Evolutionary conservation across 768 basidiomycete species (phyloP), one percentile per base, ranked within the genome.

Genomic region (Pleurotus pulmonarius): DNA sequence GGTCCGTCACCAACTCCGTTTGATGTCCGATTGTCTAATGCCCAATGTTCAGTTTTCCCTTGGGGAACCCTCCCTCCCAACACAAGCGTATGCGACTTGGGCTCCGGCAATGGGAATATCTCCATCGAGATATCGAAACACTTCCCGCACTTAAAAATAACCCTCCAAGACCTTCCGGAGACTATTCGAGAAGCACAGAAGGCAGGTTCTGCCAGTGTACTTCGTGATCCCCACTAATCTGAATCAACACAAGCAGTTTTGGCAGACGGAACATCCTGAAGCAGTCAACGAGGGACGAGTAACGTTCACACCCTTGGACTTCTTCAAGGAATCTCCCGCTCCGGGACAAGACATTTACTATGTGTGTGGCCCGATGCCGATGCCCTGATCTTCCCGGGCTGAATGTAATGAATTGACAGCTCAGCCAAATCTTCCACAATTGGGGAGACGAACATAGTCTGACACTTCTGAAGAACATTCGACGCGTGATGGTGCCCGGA

Each of bases 41-140:
- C 8, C n/a, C 24, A 34, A 3, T 46, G 34, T n/a, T 15, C 26
- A 72, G 71, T 51, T 4, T 69, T 63, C 51, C 65, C 66, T 8
- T 73, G 71, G 70, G 41, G 57, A 13, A 52, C 58, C 12, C 55
- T 66, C 18, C 59, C 62, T 2, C 29, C 55, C 16, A 63, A 63
- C 26, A 58, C 67, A 2, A 65, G 56, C 2, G 59, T 71, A n/a
- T 66, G 67, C 55, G 71, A 73, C 57, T 60, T 73, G 6, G 71
- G 71, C 20, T 63, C 63, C 38, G 69, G 70, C n/a, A 59, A 69
- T n/a, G 70, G 69, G 3, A 61, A 59, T 1, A 60, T 69, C 49
- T 56, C 66, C 6, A 62, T 69, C 25, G 38, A 58, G 12, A 58
- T 73, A 49, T 65, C 63, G 3, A 61, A 63, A 46, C 54, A 59